Percentiles rank a stretch among this genome's conserved stretches.
Conservation (phyloP, 495 filamentous ascomycete species). For the Penicillium chermesinum region DNA sequence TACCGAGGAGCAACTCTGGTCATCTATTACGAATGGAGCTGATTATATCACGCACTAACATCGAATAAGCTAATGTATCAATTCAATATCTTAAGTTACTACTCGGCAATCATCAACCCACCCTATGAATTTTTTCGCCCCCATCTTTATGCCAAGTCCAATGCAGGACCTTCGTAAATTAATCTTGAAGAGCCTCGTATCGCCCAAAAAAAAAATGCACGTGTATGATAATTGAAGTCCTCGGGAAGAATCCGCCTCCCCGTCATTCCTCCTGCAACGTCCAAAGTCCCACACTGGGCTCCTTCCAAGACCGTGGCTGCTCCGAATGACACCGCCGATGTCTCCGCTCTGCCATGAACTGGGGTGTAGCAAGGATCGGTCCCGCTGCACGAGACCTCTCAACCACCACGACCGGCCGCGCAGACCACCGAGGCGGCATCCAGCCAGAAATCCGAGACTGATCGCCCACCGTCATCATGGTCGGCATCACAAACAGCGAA, state of each 20-base stretch:
- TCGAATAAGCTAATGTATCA: no score
- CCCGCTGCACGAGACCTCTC: background rate
- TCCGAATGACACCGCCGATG: constrained; percentile 42
- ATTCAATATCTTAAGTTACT: no score
- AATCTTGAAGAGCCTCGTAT: no score
- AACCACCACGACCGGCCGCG: constrained; percentile 8
- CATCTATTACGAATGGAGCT: no score
- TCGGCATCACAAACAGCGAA: constrained; percentile 32
- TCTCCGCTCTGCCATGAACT: constrained; percentile 20
- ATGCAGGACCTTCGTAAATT: no score
- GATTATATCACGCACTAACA: no score
- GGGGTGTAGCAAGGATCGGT: background rate
- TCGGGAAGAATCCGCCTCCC: background rate
- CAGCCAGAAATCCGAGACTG: constrained; percentile 23
- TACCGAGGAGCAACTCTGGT: no score
- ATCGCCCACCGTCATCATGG: constrained; percentile 16
- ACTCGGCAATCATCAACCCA: no score
- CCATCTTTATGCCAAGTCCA: no score
- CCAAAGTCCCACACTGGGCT: constrained; percentile 37
- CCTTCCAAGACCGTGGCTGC: constrained; percentile 38
- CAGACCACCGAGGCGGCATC: constrained; percentile 14
- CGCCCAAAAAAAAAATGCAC: no score
- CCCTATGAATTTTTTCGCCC: no score
- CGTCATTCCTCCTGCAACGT: constrained; percentile 28
- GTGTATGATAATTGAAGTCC: background rate